Conservation (phyloP, 768 basidiomycete genomes). For the Naganishia randhawae region DNA sequence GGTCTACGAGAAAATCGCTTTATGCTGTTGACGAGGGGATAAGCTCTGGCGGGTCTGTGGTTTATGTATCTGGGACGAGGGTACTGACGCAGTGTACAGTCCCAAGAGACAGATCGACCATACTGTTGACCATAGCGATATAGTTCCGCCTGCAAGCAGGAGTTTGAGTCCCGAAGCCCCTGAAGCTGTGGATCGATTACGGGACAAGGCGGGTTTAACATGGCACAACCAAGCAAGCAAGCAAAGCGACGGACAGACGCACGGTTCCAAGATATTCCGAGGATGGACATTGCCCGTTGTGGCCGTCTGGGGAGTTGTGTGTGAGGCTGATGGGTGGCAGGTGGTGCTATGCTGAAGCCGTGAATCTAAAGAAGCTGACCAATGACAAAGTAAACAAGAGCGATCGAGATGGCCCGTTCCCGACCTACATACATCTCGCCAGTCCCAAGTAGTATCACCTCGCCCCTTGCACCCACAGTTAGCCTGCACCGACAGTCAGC, state of each 20-base stretch:
- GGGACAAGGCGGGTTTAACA: background rate
- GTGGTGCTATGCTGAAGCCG: no score
- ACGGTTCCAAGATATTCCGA: conserved; percentile 22
- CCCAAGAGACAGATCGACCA: conserved; percentile 69
- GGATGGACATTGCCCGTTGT: background rate
- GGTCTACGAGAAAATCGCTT: conserved; percentile 69
- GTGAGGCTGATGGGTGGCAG: no score
- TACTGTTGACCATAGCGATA: conserved; percentile 58
- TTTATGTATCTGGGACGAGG: background rate
- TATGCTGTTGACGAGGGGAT: conserved; percentile 56
- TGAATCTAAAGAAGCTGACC: conserved; percentile 18
- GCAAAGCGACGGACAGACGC: background rate
- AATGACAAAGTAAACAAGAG: conserved; percentile 21
- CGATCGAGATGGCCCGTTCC: background rate
- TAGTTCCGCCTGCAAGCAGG: conserved; percentile 38
- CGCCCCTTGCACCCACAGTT: no score
- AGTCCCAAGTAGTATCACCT: no score
- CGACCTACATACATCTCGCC: background rate
- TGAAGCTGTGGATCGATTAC: background rate
- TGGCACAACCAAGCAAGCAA: background rate
- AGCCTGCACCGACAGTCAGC: no score
- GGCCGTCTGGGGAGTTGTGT: background rate
- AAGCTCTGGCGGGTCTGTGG: conserved; percentile 7
- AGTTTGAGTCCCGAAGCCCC: conserved; percentile 30
- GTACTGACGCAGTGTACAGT: conserved; percentile 65